Evolutionary conservation across 192 early-diverging fungal genomes (phyloP).

Genomic region (Pilaira anomala): DNA sequence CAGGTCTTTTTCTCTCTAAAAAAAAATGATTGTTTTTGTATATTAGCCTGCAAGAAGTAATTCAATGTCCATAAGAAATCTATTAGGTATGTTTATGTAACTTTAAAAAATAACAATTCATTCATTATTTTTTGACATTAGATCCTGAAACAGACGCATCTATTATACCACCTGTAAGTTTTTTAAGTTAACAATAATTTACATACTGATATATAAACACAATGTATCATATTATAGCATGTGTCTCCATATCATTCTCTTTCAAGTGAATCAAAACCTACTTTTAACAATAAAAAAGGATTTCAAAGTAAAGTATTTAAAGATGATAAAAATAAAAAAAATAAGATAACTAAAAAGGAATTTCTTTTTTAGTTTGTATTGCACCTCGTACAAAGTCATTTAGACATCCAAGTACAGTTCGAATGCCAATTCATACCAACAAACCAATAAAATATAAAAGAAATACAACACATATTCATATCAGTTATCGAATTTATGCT

Average conservation of each 20-base stretch:
- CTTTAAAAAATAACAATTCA: background rate
- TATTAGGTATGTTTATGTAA: background rate
- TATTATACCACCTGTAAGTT: background rate
- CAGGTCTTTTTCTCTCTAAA: background rate
- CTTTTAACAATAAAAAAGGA: slow-evolving; percentile 1
- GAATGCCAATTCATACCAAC: background rate
- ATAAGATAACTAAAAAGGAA: background rate
- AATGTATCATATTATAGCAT: background rate
- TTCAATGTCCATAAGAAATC: slow-evolving; percentile 15
- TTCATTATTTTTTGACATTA: background rate
- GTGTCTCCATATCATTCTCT: background rate
- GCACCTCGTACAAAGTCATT: background rate
- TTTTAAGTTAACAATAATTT: background rate
- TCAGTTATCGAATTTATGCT: slow-evolving; percentile 15
- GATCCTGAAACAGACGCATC: background rate
- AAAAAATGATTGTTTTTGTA: background rate
- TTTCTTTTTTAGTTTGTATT: background rate
- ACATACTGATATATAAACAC: background rate
- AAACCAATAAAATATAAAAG: slow-evolving; percentile 1
- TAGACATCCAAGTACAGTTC: slow-evolving; percentile 7
- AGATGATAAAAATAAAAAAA: background rate
- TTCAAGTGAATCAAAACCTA: slow-evolving; percentile 8
- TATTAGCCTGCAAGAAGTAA: slow-evolving; percentile 14
- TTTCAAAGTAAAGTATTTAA: slow-evolving; percentile 5
- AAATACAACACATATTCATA: slow-evolving; percentile 13